Evolutionary conservation across 768 basidiomycete species (phyloP), one percentile per base, ranked within the genome.

Genomic region (Lentinula guzmanii): DNA sequence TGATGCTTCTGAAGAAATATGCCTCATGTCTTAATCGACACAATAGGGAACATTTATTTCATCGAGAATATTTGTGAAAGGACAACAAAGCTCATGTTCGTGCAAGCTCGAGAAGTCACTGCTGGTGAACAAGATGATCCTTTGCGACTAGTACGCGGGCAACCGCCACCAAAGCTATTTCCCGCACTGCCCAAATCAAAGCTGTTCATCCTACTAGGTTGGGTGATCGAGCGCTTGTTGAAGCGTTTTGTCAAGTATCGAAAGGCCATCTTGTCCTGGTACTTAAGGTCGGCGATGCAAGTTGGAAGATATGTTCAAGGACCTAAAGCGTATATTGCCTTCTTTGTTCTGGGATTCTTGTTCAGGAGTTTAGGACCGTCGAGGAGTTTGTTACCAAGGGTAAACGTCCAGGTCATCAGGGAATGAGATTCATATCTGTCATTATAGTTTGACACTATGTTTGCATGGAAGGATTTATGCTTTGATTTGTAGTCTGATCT

Each of bases 1-100:
- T 57, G 37, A 31, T 16, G 28, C 35, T 42, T 62, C 33, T 21
- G 56, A 54, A 42, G 8, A 35, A 42, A 18, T 42, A 16, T 3
- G 3, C 60, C 48, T 51, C 6, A 18, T n/a, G 21, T 28, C 43
- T 13, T 42, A 37, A 52, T 8, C 33, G 31, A 37, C 21, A 21
- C 21, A 63, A 10, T 63, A 87, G 87, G 87, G 16, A 90, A 90
- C 67, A 76, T 80, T 21, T 90, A 90, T 69, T 79, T 76, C 61
- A 86, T 90, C 66, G 76, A 83, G 66, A 90, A 90, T 70, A 80
- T 90, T 24, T 76, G 76, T 15, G 75, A 84, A 39, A 78, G 84
- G 34, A 81, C 84, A 41, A 86, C 81, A 21, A 78, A 76, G 64
- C 68, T 90, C 24, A 89, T 87, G 73, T 90, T 90, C 69, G 81